Percentiles rank a stretch among this genome's conserved stretches.
Conservation (phyloP, 176 grass and related monocot genomes). For the Aechmea fasciata region DNA sequence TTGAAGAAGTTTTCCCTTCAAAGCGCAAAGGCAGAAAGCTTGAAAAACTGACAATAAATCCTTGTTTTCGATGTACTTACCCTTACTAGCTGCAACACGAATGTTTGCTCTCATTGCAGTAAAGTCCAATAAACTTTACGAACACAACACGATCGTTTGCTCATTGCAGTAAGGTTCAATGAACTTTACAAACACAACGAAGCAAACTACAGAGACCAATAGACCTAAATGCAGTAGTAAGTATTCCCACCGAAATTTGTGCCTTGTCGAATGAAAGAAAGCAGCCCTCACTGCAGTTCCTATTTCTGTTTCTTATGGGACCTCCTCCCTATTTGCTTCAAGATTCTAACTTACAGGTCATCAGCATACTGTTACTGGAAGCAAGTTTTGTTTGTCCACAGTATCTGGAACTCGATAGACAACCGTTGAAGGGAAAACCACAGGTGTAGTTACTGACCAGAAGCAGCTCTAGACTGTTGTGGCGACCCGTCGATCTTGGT, state of each 20-base stretch:
- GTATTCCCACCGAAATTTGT: neutral
- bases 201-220: neutral
- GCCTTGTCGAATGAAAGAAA: neutral
- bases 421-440: neutral
- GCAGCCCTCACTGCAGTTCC: neutral
- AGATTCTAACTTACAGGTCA: neutral
- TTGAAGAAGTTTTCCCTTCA: too few relatives aligned
- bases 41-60: too few relatives aligned
- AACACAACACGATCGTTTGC: neutral
- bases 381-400: neutral
- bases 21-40: too few relatives aligned
- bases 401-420: neutral
- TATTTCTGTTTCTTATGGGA: neutral
- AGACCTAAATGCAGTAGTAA: neutral
- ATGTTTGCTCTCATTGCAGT: neutral
- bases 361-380: neutral
- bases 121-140: neutral
- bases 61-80: too few relatives aligned
- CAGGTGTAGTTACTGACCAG: constrained; percentile 40
- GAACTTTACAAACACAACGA: neutral
- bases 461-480: constrained; percentile 49
- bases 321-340: neutral
- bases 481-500: constrained; percentile 77
- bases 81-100: neutral
- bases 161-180: neutral